Conservation (phyloP, 345 rosid species). For the Syzygium aqueum region DNA sequence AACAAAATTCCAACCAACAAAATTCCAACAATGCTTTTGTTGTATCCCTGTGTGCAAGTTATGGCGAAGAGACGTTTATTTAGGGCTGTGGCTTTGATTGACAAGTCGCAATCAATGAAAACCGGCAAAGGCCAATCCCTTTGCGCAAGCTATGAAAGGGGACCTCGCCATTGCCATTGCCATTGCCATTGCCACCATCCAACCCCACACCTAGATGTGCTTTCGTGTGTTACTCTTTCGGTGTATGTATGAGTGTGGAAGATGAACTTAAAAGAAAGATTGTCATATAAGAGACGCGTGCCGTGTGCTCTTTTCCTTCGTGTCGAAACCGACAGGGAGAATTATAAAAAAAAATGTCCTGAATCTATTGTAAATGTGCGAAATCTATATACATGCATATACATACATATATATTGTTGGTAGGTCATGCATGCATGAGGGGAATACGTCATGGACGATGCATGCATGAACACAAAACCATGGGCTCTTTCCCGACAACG, state of each 20-base stretch:
- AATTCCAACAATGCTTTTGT: neutral
- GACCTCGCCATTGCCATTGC: neutral
- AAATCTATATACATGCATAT: neutral
- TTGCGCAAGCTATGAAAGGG: neutral
- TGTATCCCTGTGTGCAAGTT: neutral
- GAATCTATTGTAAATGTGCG: rapidly evolving
- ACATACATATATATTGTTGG: neutral
- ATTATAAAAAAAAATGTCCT: neutral
- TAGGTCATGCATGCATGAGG: neutral
- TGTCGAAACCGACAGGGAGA: too few species aligned
- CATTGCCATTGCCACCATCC: neutral
- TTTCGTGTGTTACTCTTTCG: neutral
- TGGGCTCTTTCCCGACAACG: neutral
- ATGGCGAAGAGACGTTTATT: neutral
- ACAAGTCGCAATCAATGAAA: neutral
- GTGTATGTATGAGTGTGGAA: neutral
- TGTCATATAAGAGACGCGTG: neutral
- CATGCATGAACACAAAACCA: neutral
- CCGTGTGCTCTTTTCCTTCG: neutral
- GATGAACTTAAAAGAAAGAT: neutral
- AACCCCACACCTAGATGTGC: neutral
- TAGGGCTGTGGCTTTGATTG: neutral
- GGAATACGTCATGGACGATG: neutral
- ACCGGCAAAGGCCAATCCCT: neutral
- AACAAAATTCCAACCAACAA: slow-evolving; percentile 14